Evolutionary conservation across 2,329 filamentous ascomycete species (phyloP).

Genomic region (Neofusicoccum parvum): DNA sequence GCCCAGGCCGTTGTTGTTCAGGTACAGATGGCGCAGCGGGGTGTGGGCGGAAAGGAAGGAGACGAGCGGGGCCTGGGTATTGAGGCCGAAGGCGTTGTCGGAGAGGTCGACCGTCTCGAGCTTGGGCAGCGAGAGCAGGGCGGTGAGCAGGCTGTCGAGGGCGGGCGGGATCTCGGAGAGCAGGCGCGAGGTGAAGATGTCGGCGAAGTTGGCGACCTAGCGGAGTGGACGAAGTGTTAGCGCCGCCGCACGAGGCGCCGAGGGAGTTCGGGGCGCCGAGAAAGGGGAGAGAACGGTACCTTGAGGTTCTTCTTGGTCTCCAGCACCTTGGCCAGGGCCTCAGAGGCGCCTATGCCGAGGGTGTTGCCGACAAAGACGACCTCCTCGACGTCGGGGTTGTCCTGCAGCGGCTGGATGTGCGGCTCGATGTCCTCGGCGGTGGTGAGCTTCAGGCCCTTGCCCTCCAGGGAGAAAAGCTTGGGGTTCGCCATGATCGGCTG

Average conservation of each 20-base stretch:
- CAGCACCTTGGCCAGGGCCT: slow-evolving; percentile 80
- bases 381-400: slow-evolving; percentile 77
- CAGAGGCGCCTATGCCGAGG: slow-evolving; percentile 83
- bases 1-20: slow-evolving; percentile 98
- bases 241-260: background rate
- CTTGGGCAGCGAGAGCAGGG: slow-evolving; percentile 81
- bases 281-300: slow-evolving; percentile 49
- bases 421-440: slow-evolving; percentile 82
- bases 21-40: slow-evolving; percentile 88
- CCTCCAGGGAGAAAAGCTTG: slow-evolving; percentile 86
- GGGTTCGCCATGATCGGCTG: slow-evolving; percentile 52
- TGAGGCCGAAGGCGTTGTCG: slow-evolving; percentile 97
- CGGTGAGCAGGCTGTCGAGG: slow-evolving; percentile 79
- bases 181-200: slow-evolving; percentile 95
- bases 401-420: slow-evolving; percentile 74
- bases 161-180: slow-evolving; percentile 92
- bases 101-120: slow-evolving; percentile 93
- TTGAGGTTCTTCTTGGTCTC: slow-evolving; percentile 80
- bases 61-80: slow-evolving; percentile 89
- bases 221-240: background rate
- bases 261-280: background rate
- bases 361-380: slow-evolving; percentile 89
- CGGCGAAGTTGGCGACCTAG: slow-evolving; percentile 82
- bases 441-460: slow-evolving; percentile 89
- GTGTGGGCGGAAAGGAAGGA: slow-evolving; percentile 87